Evolutionary conservation across 2,329 filamentous ascomycete genomes (phyloP).

Genomic region (Venturia effusa): DNA sequence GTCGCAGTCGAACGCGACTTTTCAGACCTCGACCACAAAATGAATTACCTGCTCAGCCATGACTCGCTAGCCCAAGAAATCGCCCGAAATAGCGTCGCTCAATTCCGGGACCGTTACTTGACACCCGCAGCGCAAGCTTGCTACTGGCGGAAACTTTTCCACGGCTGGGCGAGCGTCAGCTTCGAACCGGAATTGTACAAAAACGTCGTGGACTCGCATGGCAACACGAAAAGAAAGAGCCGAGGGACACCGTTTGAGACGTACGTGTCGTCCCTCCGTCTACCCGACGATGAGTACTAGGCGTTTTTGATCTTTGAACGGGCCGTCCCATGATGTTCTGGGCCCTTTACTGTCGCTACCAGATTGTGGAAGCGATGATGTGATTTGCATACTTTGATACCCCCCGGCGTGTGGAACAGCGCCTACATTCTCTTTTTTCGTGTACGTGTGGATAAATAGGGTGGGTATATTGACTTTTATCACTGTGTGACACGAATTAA

Average conservation of each 20-base stretch:
- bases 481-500: too few species aligned
- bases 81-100: slow-evolving; percentile 36
- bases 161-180: slow-evolving; percentile 26
- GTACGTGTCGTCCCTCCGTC: not conserved
- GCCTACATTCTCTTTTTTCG: not conserved
- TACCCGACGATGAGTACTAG: not conserved
- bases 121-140: slow-evolving; percentile 45
- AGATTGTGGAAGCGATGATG: not conserved
- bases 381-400: not conserved
- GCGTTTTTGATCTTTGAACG: not conserved
- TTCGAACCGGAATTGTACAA: slow-evolving; percentile 16
- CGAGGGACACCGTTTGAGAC: slow-evolving; percentile 15
- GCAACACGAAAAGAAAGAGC: slow-evolving; percentile 10
- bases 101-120: slow-evolving; percentile 42
- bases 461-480: not conserved
- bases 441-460: not conserved
- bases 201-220: slow-evolving; percentile 8
- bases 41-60: slow-evolving; percentile 33
- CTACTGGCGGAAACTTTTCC: slow-evolving; percentile 42
- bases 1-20: slow-evolving; percentile 37
- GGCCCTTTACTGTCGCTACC: not conserved
- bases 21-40: slow-evolving; percentile 25
- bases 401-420: not conserved
- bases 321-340: not conserved
- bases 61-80: slow-evolving; percentile 36